Evolutionary conservation across 139 green algal species (phyloP).

Genomic region (Tetradesmus lagerheimii): DNA sequence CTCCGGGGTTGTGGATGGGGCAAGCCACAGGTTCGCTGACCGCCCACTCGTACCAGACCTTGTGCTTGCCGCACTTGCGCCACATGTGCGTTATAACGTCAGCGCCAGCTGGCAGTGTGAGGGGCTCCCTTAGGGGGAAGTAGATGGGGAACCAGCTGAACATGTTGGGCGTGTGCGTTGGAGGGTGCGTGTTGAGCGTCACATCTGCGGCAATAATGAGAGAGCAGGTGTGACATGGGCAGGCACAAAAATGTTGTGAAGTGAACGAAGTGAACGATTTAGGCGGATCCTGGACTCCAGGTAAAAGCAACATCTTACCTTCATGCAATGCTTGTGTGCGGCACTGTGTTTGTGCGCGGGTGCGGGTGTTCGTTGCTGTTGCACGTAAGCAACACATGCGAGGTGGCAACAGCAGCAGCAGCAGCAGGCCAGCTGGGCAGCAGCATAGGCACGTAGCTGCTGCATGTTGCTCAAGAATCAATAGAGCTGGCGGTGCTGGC

Average conservation of each 20-base stretch:
- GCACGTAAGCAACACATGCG: too few relatives aligned
- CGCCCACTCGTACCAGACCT: slow-evolving; percentile 97
- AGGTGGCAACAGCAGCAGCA: not conserved
- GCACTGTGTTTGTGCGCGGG: too few relatives aligned
- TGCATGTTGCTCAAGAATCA: too few relatives aligned
- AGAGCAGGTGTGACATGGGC: not conserved
- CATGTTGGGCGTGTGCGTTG: slow-evolving; percentile 93
- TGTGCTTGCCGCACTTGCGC: slow-evolving; percentile 80
- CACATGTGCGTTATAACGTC: slow-evolving; percentile 88
- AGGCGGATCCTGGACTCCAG: too few relatives aligned
- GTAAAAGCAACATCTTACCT: too few relatives aligned
- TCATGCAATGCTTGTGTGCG: too few relatives aligned
- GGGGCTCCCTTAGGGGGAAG: slow-evolving; percentile 91
- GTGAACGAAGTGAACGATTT: too few relatives aligned
- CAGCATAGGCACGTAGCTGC: not conserved
- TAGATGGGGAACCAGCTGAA: slow-evolving; percentile 98
- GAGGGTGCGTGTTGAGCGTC: slow-evolving; percentile 89
- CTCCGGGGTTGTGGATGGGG: slow-evolving; percentile 86
- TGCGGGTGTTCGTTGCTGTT: too few relatives aligned
- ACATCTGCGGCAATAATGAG: slow-evolving; percentile 60
- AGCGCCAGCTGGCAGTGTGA: slow-evolving; percentile 72
- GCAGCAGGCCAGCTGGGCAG: not conserved
- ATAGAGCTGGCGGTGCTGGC: too few relatives aligned
- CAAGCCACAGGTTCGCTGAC: slow-evolving; percentile 57
- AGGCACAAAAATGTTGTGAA: not conserved